Percentiles rank a stretch among this genome's conserved stretches.
phyloP scores from a whole-genome alignment of 2,329 filamentous ascomycete genomes.

The Sporothrix euskadiensis region DNA sequence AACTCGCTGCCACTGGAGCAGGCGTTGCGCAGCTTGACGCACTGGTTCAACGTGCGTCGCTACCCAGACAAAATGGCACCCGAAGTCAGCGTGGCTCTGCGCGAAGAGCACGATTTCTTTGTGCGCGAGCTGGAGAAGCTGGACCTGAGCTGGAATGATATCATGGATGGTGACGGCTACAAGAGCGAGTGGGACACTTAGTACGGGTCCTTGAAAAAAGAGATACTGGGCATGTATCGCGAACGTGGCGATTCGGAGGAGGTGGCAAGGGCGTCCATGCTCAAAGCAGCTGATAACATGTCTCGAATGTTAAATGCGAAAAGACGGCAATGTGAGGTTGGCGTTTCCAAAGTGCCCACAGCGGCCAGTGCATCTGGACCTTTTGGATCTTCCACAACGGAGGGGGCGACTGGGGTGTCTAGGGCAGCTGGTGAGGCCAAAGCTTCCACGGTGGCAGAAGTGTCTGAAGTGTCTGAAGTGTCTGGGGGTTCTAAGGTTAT shows the following conservation, averaged over 20 bases:
- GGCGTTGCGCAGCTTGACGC: constrained; percentile 81
- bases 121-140: constrained; percentile 73
- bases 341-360: not conserved
- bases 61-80: constrained; percentile 77
- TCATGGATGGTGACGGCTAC: constrained; percentile 40
- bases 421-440: too few relatives aligned
- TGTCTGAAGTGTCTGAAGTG: not conserved
- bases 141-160: constrained; percentile 54
- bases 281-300: not conserved
- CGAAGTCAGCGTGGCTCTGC: constrained; percentile 58
- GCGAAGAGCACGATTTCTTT: constrained; percentile 79
- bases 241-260: not conserved
- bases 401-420: not conserved
- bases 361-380: not conserved
- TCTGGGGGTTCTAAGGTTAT: not conserved
- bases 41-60: constrained; percentile 86
- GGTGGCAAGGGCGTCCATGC: not conserved
- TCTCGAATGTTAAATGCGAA: not conserved
- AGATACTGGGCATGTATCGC: not conserved
- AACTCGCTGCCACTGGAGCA: constrained; percentile 90
- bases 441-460: not conserved
- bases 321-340: not conserved
- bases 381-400: not conserved
- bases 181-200: constrained; percentile 33
- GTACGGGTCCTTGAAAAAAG: not conserved